These are phyloP conservation scores for Pinus taeda DNA, from an alignment of 75 land plant genomes.

Conservation along the genomic window DNA sequence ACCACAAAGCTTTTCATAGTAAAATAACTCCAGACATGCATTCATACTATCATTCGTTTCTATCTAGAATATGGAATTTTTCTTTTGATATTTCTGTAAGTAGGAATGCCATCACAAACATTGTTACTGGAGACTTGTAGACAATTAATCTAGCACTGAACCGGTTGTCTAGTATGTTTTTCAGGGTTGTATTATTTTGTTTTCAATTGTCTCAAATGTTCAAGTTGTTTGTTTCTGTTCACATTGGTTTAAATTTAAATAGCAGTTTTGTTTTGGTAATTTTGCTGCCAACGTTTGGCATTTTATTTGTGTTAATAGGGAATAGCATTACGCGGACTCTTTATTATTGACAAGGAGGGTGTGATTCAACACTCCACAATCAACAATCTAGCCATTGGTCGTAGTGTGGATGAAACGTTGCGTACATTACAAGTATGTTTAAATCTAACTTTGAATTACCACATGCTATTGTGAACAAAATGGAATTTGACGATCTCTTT, in stretches of 20 bases:
- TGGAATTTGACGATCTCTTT: background rate
- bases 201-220: background rate
- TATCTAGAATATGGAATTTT: background rate
- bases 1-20: background rate
- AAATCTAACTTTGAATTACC: background rate
- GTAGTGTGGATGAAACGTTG: conserved; percentile 97
- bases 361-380: conserved; percentile 98
- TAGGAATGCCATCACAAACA: background rate
- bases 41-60: background rate
- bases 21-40: background rate
- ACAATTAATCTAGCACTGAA: background rate
- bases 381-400: conserved; percentile 96
- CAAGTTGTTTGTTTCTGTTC: no score
- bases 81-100: background rate
- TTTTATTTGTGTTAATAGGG: conserved; percentile 45
- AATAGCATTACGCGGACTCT: conserved; percentile 88
- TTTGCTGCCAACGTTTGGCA: background rate
- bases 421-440: conserved; percentile 83
- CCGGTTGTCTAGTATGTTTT: background rate
- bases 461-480: background rate
- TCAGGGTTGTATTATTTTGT: background rate
- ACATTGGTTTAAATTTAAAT: background rate
- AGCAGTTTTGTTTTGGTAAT: background rate
- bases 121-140: background rate
- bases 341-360: conserved; percentile 97